Evolutionary conservation across 2,329 filamentous ascomycete species (phyloP).

Genomic region (Ilyonectria sp.): DNA sequence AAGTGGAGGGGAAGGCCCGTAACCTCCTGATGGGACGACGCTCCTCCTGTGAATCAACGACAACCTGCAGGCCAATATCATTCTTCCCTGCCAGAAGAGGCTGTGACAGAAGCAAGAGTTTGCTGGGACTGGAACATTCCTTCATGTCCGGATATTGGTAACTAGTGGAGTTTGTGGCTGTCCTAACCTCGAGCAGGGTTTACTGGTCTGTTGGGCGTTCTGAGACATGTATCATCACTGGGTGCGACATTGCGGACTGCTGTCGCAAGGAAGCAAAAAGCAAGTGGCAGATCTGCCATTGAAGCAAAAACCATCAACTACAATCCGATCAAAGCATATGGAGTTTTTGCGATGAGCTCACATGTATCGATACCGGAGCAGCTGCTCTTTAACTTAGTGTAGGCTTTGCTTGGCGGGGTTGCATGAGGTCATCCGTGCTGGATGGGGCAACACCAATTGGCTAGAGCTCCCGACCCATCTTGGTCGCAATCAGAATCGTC

Average conservation of each 20-base stretch:
- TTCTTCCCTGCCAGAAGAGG: not conserved
- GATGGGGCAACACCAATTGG: constrained; percentile 43
- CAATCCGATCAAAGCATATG: not conserved
- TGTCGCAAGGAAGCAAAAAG: not conserved
- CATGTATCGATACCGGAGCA: not conserved
- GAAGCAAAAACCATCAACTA: not conserved
- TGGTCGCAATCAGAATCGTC: constrained; percentile 39
- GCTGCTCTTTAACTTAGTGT: not conserved
- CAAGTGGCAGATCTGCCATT: not conserved
- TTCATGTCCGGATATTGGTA: not conserved
- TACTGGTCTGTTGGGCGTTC: not conserved
- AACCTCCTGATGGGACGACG: no score
- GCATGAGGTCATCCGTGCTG: constrained; percentile 48
- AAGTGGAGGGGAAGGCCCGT: no score
- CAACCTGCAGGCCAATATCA: not conserved
- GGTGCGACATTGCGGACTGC: not conserved
- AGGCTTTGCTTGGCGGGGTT: constrained; percentile 40
- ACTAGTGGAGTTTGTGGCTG: not conserved
- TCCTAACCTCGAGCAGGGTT: not conserved
- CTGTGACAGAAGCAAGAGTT: not conserved
- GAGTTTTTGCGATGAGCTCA: not conserved
- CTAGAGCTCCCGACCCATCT: constrained; percentile 32
- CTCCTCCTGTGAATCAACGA: not conserved
- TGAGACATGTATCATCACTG: not conserved
- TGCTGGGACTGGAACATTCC: not conserved